Percentiles rank a stretch among this genome's conserved stretches.
These are phyloP conservation scores for Penicillium canescens DNA, from an alignment of 495 filamentous ascomycete genomes.

Conservation along the genomic window DNA sequence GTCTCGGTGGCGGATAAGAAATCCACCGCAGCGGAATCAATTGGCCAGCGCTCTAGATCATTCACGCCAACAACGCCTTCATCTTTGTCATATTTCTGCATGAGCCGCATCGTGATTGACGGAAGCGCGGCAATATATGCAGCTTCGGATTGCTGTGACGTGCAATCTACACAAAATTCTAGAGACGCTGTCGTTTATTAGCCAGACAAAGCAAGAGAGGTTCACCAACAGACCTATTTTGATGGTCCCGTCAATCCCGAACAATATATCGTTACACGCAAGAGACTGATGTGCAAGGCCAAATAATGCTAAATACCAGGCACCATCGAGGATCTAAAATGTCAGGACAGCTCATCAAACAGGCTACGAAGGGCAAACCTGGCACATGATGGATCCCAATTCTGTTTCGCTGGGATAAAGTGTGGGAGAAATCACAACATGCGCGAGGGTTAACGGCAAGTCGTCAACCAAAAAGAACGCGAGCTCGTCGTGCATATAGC, in stretches of 20 bases:
- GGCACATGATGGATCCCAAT: constrained; percentile 7
- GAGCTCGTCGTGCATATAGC: constrained; percentile 4
- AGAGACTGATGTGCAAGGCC: not conserved
- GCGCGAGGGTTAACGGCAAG: constrained; percentile 3
- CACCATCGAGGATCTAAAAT: constrained; percentile 7
- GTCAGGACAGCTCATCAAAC: constrained; percentile 3
- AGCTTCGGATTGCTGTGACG: not conserved
- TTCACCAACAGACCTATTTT: not conserved
- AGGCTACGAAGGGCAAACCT: not conserved
- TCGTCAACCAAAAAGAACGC: constrained; percentile 8
- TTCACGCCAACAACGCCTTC: not conserved
- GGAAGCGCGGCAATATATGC: not conserved
- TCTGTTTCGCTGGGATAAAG: constrained; percentile 5
- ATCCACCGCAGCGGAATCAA: not conserved
- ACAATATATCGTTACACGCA: not conserved
- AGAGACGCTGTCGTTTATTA: not conserved
- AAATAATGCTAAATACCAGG: constrained; percentile 4
- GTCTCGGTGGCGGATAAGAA: not conserved
- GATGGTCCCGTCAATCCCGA: not conserved
- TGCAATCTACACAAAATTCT: not conserved
- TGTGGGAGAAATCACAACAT: not conserved
- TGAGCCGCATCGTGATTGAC: not conserved
- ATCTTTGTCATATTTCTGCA: constrained; percentile 2
- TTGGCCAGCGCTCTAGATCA: constrained; percentile 3
- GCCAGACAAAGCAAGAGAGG: not conserved